phyloP scores from a whole-genome alignment of 2,329 filamentous ascomycete species.

The Aspergillus hiratsukae region DNA sequence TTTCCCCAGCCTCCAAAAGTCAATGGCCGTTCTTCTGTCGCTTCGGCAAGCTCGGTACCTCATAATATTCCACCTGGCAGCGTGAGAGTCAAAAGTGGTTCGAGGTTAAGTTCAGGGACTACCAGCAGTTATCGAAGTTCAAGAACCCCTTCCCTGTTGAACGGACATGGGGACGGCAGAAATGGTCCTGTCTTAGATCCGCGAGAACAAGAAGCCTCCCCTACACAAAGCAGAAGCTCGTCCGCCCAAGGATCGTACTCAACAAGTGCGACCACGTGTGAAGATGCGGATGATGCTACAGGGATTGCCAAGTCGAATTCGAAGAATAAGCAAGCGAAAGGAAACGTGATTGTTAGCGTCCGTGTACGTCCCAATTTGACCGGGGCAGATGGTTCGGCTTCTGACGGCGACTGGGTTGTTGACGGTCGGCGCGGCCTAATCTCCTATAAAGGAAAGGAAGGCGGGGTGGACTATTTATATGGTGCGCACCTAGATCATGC shows the following conservation, averaged over 20 bases:
- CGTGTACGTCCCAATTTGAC: conserved; percentile 77
- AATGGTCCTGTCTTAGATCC: conserved; percentile 61
- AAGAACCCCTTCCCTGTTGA: conserved; percentile 68
- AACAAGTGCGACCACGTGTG: conserved; percentile 82
- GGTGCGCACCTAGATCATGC: conserved; percentile 51
- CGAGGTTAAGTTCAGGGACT: conserved; percentile 53
- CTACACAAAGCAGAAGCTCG: conserved; percentile 82
- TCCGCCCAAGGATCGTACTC: conserved; percentile 91
- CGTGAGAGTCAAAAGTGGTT: conserved; percentile 51
- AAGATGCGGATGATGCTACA: conserved; percentile 63
- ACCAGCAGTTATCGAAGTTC: conserved; percentile 48
- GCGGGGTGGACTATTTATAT: conserved; percentile 79
- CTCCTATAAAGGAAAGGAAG: conserved; percentile 80
- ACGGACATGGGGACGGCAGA: conserved; percentile 72
- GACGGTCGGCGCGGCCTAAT: conserved; percentile 79
- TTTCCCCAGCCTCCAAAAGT: conserved; percentile 85
- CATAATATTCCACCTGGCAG: conserved; percentile 29
- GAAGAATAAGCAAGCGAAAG: conserved; percentile 67
- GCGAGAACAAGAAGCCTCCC: conserved; percentile 73
- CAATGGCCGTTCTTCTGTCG: conserved; percentile 58
- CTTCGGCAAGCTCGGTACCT: conserved; percentile 42
- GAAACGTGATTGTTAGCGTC: conserved; percentile 94
- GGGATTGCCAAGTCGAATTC: conserved; percentile 27
- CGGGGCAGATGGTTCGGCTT: conserved; percentile 56
- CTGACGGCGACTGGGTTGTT: conserved; percentile 85